These are phyloP conservation scores for Iris macrosiphon DNA, from an alignment of 106 monocot species.

Conservation along the genomic window DNA sequence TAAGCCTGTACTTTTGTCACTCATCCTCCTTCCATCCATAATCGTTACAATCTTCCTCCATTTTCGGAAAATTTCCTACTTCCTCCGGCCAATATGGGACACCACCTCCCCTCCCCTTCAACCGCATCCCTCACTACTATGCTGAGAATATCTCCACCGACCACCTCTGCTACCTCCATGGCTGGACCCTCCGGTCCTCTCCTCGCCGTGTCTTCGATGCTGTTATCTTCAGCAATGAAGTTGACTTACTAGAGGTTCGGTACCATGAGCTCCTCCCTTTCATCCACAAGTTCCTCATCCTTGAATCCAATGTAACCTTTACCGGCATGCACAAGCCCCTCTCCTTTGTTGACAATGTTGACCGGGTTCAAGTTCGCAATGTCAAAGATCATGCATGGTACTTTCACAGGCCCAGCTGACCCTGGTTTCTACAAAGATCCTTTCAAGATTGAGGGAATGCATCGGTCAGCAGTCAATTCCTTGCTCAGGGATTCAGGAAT, in stretches of 20 bases:
- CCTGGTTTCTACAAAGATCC: conserved; percentile 18
- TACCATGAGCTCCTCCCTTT: conserved; percentile 67
- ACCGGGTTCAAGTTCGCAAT: conserved; percentile 39
- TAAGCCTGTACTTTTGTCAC: not conserved
- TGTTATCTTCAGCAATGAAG: conserved; percentile 85
- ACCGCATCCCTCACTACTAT: conserved; percentile 60
- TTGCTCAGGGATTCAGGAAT: conserved; percentile 55
- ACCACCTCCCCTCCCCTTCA: conserved; percentile 77
- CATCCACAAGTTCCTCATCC: conserved; percentile 59
- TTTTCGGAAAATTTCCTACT: conserved; percentile 45
- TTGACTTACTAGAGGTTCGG: conserved; percentile 80
- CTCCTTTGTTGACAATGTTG: conserved; percentile 32
- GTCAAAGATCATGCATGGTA: conserved; percentile 33
- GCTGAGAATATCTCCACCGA: conserved; percentile 44
- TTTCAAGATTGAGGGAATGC: conserved; percentile 51
- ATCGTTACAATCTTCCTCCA: conserved; percentile 23
- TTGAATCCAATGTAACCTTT: conserved; percentile 87
- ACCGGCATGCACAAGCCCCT: conserved; percentile 68
- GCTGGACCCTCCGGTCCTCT: conserved; percentile 42
- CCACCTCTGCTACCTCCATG: conserved; percentile 69
- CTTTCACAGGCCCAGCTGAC: conserved; percentile 15
- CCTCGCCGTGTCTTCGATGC: conserved; percentile 88
- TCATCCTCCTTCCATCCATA: conserved; percentile 12
- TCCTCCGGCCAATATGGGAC: conserved; percentile 91
- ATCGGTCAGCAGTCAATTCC: conserved; percentile 34